phyloP scores from a whole-genome alignment of 2,329 filamentous ascomycete species.

The Fusarium multiceps region DNA sequence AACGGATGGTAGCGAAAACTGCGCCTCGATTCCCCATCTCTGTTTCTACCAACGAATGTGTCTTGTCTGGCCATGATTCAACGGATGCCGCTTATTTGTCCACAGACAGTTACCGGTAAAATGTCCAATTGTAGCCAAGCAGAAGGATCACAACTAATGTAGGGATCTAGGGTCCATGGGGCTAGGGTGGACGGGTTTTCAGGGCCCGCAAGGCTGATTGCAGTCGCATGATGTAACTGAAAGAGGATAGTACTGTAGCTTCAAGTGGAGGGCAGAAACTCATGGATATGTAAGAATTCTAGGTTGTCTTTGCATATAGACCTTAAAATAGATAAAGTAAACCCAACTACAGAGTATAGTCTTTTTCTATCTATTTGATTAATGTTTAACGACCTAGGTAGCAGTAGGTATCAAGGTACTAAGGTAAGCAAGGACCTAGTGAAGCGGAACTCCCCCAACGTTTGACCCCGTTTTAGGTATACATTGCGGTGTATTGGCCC shows the following conservation, averaged over 20 bases:
- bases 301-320: not conserved
- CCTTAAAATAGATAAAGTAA: too few relatives aligned
- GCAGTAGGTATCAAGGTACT: not conserved
- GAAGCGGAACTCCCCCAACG: not conserved
- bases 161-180: conserved; percentile 10
- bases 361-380: not conserved
- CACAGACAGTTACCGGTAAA: not conserved
- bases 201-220: conserved; percentile 22
- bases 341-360: not conserved
- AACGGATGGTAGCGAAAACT: not conserved
- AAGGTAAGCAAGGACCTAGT: not conserved
- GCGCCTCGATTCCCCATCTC: conserved; percentile 12
- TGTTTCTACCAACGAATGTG: conserved; percentile 13
- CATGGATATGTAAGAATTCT: not conserved
- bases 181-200: not conserved
- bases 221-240: conserved; percentile 23
- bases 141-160: conserved; percentile 20
- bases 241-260: conserved; percentile 1
- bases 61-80: not conserved
- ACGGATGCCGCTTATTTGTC: not conserved
- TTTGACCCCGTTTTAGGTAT: conserved; percentile 16
- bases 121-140: conserved; percentile 20
- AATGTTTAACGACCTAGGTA: not conserved
- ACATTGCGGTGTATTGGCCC: conserved; percentile 4
- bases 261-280: not conserved